Percentiles rank a stretch among this genome's conserved stretches.
phyloP scores from a whole-genome alignment of 2,329 filamentous ascomycete species.

The Monosporascus sp. region DNA sequence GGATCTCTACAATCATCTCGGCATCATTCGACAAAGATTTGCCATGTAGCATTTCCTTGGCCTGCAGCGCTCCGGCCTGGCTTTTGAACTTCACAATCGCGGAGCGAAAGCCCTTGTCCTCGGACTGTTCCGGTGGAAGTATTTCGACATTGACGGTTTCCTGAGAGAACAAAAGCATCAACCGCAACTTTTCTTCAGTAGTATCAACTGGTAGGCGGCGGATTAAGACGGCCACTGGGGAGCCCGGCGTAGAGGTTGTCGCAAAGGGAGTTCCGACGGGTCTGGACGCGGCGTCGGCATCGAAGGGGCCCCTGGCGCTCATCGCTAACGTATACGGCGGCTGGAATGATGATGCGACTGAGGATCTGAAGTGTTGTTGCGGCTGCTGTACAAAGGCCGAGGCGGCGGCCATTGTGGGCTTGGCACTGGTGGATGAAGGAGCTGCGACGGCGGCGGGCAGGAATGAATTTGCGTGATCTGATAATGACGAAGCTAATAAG shows the following conservation, averaged over 20 bases:
- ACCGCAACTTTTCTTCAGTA: conserved; percentile 46
- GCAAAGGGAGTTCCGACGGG: conserved; percentile 36
- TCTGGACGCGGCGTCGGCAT: conserved; percentile 35
- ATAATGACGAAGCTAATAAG: conserved; percentile 14
- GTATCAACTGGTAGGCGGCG: conserved; percentile 50
- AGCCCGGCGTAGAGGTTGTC: conserved; percentile 28
- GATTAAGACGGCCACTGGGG: conserved; percentile 46
- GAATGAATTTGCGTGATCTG: conserved; percentile 19
- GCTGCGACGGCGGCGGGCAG: conserved; percentile 10
- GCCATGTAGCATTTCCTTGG: conserved; percentile 53
- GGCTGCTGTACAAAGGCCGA: conserved; percentile 36
- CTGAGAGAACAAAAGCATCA: conserved; percentile 56
- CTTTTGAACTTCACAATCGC: conserved; percentile 51
- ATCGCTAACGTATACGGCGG: conserved; percentile 29
- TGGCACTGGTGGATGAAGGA: conserved; percentile 17
- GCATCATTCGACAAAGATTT: conserved; percentile 47
- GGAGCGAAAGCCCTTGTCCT: conserved; percentile 45
- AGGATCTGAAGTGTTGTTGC: conserved; percentile 35
- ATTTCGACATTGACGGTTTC: conserved; percentile 49
- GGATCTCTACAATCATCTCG: conserved; percentile 57
- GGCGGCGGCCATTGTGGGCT: conserved; percentile 39
- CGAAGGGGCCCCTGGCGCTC: conserved; percentile 29
- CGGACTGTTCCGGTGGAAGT: conserved; percentile 42
- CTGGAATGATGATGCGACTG: conserved; percentile 23
- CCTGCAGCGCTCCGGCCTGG: conserved; percentile 48